Base-by-base conservation (phyloP, 2,329 filamentous ascomycete genomes). In the Chrysoporthe cubensis region DNA sequence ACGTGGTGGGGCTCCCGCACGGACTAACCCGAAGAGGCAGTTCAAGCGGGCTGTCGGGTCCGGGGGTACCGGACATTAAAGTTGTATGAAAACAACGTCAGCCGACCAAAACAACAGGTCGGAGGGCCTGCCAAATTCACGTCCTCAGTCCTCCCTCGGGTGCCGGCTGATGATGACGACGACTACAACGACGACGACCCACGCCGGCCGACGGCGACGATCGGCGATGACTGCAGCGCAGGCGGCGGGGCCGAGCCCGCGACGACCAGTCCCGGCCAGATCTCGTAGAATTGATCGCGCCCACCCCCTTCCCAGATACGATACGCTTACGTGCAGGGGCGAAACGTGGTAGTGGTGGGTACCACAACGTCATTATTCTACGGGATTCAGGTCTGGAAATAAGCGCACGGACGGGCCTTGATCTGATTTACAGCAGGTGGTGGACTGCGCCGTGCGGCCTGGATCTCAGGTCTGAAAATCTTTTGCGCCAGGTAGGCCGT, bases 41-140 rank as follows among this genome's bases (percentile, higher is more conserved):
- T 32, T 57, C 54, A 32, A 32, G 50, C 50, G 50, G 50, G 50
- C 21, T 54, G 50, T 54, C 50, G 50, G 50, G 50, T 14, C 50
- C 50, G 50, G 50, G 50, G 16, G 21, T 32, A 32, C 50, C 50
- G 50, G 50, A 8, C 21, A 54, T 54, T 16, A 32, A 34, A 11
- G 13, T 26, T 34, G 14, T 26, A 5, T 7, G 21, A 9, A 16
- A 32, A 52, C 8, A 14, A 50, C 46, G 18, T 50, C 46, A 21
- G 26, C 4, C 21, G 26, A 8, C 8, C n/a, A 4, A 26, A 7
- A 46, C 44, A 54, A 5, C 26, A 34, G 50, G 11, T 54, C 13
- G 21, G 21, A 32, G 32, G 21, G 32, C 32, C 21, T 11, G 50
- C 50, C 26, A 26, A 32, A 14, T 16, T 3, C 13, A 16, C 26